phyloP scores from a whole-genome alignment of 768 basidiomycete genomes.

The Tricholoma bakamatsutake region DNA sequence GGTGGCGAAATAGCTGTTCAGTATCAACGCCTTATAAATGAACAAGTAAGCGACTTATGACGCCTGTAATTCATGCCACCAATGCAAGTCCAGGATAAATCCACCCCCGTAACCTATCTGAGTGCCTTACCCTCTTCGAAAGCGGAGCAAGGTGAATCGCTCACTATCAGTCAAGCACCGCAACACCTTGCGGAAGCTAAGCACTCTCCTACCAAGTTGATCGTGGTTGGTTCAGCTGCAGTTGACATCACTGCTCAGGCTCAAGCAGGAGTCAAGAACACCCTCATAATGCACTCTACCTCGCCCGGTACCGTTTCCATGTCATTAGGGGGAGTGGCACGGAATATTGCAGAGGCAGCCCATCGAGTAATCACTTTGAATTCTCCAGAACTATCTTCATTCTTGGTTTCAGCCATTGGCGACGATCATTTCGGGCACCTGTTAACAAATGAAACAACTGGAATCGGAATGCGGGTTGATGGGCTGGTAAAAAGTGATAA shows the following conservation, averaged over 20 bases:
- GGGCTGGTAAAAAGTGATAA: conserved; percentile 45
- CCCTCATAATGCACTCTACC: conserved; percentile 55
- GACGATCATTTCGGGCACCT: conserved; percentile 72
- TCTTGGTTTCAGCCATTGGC: conserved; percentile 76
- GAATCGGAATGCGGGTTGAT: conserved; percentile 76
- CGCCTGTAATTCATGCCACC: conserved; percentile 5
- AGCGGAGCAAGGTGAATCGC: not conserved
- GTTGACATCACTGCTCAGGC: conserved; percentile 76
- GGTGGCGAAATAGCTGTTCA: conserved; percentile 77
- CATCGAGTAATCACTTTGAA: conserved; percentile 50
- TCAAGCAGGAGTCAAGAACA: conserved; percentile 24
- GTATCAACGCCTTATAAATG: conserved; percentile 48
- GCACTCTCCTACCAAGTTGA: conserved; percentile 40
- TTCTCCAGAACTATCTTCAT: conserved; percentile 30
- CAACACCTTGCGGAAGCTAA: not conserved
- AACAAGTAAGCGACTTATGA: conserved; percentile 26
- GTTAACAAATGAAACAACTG: conserved; percentile 48
- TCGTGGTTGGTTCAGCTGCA: conserved; percentile 84
- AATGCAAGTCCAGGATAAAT: conserved; percentile 2
- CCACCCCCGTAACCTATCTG: not conserved
- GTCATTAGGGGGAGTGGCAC: conserved; percentile 83
- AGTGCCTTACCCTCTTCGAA: not conserved
- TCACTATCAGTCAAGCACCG: not conserved
- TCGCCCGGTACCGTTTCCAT: conserved; percentile 70
- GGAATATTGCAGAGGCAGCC: conserved; percentile 93